Percentiles rank a stretch among this genome's conserved stretches.
phyloP scores from a whole-genome alignment of 495 filamentous ascomycete species.

The Penicillium soppii region DNA sequence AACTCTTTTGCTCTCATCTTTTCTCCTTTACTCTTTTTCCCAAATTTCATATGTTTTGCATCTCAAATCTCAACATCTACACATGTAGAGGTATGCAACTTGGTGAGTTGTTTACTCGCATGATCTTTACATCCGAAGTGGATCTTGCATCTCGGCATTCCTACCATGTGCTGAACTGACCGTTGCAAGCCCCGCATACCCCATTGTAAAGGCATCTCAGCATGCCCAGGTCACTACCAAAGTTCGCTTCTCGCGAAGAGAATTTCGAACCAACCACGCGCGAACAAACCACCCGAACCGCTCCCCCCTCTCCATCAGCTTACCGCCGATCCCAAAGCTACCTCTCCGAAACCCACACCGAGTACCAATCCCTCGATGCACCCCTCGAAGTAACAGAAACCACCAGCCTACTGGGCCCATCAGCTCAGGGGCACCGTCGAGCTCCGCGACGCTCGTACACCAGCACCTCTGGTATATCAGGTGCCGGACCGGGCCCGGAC shows the following conservation, averaged over 20 bases:
- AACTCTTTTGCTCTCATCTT: background rate
- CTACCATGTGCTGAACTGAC: slow-evolving; percentile 2
- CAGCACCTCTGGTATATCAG: slow-evolving; percentile 27
- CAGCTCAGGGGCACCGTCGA: slow-evolving; percentile 14
- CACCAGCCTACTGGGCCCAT: slow-evolving; percentile 34
- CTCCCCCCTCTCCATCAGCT: slow-evolving; percentile 39
- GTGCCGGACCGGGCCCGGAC: slow-evolving; percentile 33
- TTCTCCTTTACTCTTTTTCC: background rate
- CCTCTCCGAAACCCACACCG: slow-evolving; percentile 38
- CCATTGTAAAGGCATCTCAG: slow-evolving; percentile 14
- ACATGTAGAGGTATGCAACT: slow-evolving; percentile 2
- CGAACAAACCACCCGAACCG: slow-evolving; percentile 25
- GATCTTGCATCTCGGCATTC: background rate
- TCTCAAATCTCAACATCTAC: too few species aligned
- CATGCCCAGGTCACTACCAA: slow-evolving; percentile 34
- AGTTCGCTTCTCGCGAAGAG: slow-evolving; percentile 17
- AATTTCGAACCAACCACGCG: slow-evolving; percentile 16
- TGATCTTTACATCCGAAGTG: too few species aligned
- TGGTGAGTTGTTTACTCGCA: too few species aligned
- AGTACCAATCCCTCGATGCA: slow-evolving; percentile 36
- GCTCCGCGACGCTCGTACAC: slow-evolving; percentile 42
- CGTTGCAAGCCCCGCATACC: background rate
- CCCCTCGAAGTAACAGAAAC: slow-evolving; percentile 37
- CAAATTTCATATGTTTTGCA: too few species aligned
- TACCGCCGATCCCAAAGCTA: slow-evolving; percentile 36